Percentiles rank a stretch among this genome's conserved stretches.
Evolutionary conservation across 2,329 filamentous ascomycete species (phyloP).

Genomic region (Parastagonospora avenae): DNA sequence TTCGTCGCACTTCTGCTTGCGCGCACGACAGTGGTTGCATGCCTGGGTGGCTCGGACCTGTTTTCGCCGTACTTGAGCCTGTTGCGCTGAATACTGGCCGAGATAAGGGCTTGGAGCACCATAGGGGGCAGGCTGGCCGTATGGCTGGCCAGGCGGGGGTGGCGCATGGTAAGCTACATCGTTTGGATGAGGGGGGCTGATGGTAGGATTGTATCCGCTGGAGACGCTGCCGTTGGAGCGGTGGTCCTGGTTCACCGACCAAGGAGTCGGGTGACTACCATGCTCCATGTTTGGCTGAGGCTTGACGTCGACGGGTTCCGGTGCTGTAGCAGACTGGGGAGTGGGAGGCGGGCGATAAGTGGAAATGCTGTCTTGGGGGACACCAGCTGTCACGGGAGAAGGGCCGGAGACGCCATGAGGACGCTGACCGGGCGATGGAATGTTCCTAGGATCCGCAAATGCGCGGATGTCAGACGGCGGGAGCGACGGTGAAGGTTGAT

Average conservation of each 20-base stretch:
- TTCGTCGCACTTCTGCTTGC: slow-evolving; percentile 51
- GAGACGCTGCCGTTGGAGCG: slow-evolving; percentile 38
- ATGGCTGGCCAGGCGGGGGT: slow-evolving; percentile 33
- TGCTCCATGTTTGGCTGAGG: slow-evolving; percentile 41
- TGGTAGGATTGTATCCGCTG: slow-evolving; percentile 40
- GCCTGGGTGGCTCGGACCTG: slow-evolving; percentile 61
- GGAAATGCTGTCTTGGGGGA: slow-evolving; percentile 42
- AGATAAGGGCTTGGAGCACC: slow-evolving; percentile 33
- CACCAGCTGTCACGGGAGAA: slow-evolving; percentile 28
- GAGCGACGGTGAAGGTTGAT: slow-evolving; percentile 38
- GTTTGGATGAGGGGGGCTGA: slow-evolving; percentile 36
- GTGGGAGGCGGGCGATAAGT: slow-evolving; percentile 40
- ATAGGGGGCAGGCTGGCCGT: slow-evolving; percentile 35
- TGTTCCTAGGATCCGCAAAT: slow-evolving; percentile 40
- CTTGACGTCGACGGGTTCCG: slow-evolving; percentile 33
- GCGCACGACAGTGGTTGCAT: slow-evolving; percentile 60
- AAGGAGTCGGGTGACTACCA: slow-evolving; percentile 38
- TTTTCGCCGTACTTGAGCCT: slow-evolving; percentile 38
- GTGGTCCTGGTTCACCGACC: slow-evolving; percentile 41
- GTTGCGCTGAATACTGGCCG: slow-evolving; percentile 29
- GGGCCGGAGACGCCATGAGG: slow-evolving; percentile 41
- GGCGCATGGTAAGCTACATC: slow-evolving; percentile 40
- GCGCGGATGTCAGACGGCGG: slow-evolving; percentile 41
- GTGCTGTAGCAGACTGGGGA: slow-evolving; percentile 31
- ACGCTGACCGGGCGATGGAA: slow-evolving; percentile 42